Base-by-base conservation (phyloP, 176 grass and related monocot genomes). In the Carex parvula region DNA sequence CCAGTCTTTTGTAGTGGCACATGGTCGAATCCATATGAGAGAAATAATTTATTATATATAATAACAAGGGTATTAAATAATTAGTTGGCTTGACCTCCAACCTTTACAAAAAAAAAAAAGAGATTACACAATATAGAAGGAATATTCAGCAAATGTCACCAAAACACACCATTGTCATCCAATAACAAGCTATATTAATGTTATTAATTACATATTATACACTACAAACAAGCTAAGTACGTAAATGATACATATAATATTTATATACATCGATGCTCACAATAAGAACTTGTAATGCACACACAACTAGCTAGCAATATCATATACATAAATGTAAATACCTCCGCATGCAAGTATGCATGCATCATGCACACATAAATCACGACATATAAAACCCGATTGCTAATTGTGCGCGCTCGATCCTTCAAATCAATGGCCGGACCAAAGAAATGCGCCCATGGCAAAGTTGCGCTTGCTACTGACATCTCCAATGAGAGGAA, bases 361-460 rank as follows among this genome's bases (percentile, higher is more conserved):
- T 63, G 58, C n/a, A 60, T 81, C 37, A 61, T 61, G 35, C 44
- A 63, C 3, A 30, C 20, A 83, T 30, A 54, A 32, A 53, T 83
- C 14, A 17, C 39, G 2, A 41, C 62, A 50, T 20, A 54, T 33
- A 13, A 48, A 10, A 48, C 3, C 39, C 15, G 14, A 26, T 64
- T 54, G 63, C 39, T 9, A 81, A 42, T 59, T 0, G 17, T 44
- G 9, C 58, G 24, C 0, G 60, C 58, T 44, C 0, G 60, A 41
- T 37, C 9, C 13, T 37, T 1, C 6, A 44, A 17, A 21, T 82
- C 61, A 82, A 65, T 64, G n/a, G 1, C 39, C 71, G 48, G 63
- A 86, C 94, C 94, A 97, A 70, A 97, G 90, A 88, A 97, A 97
- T 6, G 94, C 86, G 1, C 94, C 92, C 26, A 94, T 94, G 90